phyloP scores from a whole-genome alignment of 345 rosid species.

The sweet orange (Citrus sinensis) region DVS_A1.0 CM039163.1:38517001-38517500 shows the following conservation, averaged over 20 bases:
- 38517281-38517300: neutral
- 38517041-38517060: too few species aligned
- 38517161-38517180: constrained; percentile 68
- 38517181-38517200: constrained; percentile 90
- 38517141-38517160: constrained; percentile 61
- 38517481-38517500: constrained; percentile 55
- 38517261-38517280: constrained; percentile 11
- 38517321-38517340: constrained; percentile 10
- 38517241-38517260: constrained; percentile 44
- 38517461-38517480: constrained; percentile 61
- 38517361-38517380: constrained; percentile 84
- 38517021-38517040: too few species aligned
- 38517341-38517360: constrained; percentile 63
- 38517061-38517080: too few species aligned
- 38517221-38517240: constrained; percentile 79
- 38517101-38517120: too few species aligned
- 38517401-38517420: constrained; percentile 73
- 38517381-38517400: constrained; percentile 91
- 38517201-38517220: constrained; percentile 66
- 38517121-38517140: neutral
- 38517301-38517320: neutral
- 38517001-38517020: too few species aligned
- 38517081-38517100: too few species aligned
- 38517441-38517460: constrained; percentile 64
- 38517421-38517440: constrained; percentile 69